Evolutionary conservation across 139 green algal species (phyloP).

Genomic region (Tetraselmis striata): DNA sequence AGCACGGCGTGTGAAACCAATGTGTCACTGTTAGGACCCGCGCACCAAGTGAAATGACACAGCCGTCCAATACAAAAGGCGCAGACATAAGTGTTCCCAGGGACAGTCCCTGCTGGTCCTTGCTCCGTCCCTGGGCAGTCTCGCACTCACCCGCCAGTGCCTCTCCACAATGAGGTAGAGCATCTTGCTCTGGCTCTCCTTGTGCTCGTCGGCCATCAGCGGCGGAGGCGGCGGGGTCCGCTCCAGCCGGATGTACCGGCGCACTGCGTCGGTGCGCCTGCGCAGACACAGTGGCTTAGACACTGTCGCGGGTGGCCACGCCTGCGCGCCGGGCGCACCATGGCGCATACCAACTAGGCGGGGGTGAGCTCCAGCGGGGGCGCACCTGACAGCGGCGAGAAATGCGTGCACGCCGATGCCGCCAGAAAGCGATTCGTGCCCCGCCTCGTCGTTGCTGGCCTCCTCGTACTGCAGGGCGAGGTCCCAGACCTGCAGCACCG

Average conservation of each 20-base stretch:
- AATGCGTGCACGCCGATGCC: background rate
- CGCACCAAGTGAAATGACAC: too few species aligned
- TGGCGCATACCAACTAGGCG: too few species aligned
- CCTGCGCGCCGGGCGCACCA: too few species aligned
- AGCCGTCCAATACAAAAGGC: too few species aligned
- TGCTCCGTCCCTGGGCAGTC: too few species aligned
- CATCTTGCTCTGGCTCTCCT: background rate
- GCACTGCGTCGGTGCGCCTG: background rate
- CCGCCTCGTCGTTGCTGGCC: background rate
- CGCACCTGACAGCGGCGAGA: background rate
- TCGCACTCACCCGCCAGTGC: background rate
- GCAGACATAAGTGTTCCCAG: too few species aligned
- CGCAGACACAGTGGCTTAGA: too few species aligned
- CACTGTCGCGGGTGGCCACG: too few species aligned
- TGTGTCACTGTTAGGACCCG: too few species aligned
- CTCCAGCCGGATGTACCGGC: background rate
- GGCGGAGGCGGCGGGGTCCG: background rate
- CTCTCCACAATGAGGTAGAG: background rate
- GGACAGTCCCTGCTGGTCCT: too few species aligned
- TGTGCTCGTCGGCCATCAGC: background rate
- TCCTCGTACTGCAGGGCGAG: background rate
- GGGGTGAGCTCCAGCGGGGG: too few species aligned
- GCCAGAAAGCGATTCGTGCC: background rate
- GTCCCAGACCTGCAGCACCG: background rate
- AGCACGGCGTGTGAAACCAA: too few species aligned